Base-by-base conservation (phyloP, 306 rosid genomes). In the Vachellia collinsii region DNA sequence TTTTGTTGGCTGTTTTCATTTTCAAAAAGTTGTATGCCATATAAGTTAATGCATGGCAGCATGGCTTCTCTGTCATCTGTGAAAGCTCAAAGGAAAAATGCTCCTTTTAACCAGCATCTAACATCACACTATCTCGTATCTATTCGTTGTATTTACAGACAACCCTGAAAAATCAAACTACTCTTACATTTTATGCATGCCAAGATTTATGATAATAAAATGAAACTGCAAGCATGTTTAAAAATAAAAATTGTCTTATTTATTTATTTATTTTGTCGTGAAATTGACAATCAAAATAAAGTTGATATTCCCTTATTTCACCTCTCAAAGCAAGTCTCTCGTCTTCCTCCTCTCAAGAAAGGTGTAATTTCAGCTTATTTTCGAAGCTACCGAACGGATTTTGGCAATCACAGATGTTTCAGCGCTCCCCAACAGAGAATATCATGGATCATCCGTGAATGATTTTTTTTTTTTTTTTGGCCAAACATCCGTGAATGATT, bases 21-120 rank as follows among this genome's bases (percentile, higher is more conserved):
- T 88, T 81, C 76, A 85, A 85, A 29, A 65, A 87, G 75, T 85
- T 91, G 88, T 82, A 85, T 88, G 86, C 85, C 91, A 90, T 86
- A 66, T 64, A 80, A 77, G 34, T 89, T 83, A 81, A 84, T 85
- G 89, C 81, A 79, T 88, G 88, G 79, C 87, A n/a, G n/a, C n/a
- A n/a, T n/a, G n/a, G n/a, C n/a, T 83, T 90, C 81, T 87, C 74
- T 83, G 87, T 86, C 87, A 80, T 88, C 83, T 68, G 81, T 68
- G 80, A 77, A 85, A 80, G 81, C 83, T 72, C 67, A 51, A 62
- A 72, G 76, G 34, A 79, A 79, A 77, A 2, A 39, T 65, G 76
- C 76, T 38, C 59, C 41, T 75, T 62, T 79, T 72, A 13, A 19
- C 37, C 62, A 50, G 58, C 78, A 70, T n/a, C 58, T 63, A 43